Conservation (phyloP, 2,329 filamentous ascomycete species). For the Chaetoscypha palmicola region DNA sequence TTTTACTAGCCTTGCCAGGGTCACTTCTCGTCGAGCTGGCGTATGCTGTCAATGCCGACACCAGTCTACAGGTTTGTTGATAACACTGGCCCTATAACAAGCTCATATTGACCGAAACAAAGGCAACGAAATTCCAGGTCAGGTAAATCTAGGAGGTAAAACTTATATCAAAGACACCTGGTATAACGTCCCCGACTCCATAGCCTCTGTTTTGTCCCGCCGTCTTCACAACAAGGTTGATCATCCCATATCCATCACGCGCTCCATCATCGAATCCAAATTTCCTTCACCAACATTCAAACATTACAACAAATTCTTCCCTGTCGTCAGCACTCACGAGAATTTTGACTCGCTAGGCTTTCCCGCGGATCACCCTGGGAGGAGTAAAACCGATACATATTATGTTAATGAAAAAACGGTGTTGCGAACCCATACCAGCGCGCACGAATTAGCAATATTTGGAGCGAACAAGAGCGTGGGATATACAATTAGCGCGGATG, state of each 20-base stretch:
- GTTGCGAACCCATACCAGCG: conserved; percentile 87
- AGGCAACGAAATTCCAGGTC: conserved; percentile 1
- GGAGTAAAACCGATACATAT: conserved; percentile 86
- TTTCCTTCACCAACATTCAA: conserved; percentile 69
- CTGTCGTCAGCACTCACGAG: conserved; percentile 74
- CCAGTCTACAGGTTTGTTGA: conserved; percentile 23
- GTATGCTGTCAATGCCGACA: conserved; percentile 26
- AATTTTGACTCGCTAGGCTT: conserved; percentile 99
- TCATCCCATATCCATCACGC: conserved; percentile 85
- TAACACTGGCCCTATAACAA: neutral
- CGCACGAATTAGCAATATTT: conserved; percentile 83
- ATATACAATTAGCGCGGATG: conserved; percentile 88
- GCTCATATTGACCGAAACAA: neutral
- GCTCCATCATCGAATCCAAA: conserved; percentile 83
- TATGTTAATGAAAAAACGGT: conserved; percentile 83
- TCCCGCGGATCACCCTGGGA: conserved; percentile 77
- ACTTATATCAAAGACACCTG: conserved; percentile 66
- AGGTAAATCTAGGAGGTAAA: conserved; percentile 36
- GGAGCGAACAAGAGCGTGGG: conserved; percentile 64
- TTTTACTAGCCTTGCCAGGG: conserved; percentile 23
- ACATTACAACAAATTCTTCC: conserved; percentile 71
- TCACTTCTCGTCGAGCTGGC: conserved; percentile 11
- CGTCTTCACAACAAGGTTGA: conserved; percentile 84
- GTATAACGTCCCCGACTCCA: conserved; percentile 76
- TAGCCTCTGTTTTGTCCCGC: conserved; percentile 66